These are phyloP conservation scores for Candida awuae DNA, from an alignment of 805 yeast genomes.

Conservation along the genomic window DNA sequence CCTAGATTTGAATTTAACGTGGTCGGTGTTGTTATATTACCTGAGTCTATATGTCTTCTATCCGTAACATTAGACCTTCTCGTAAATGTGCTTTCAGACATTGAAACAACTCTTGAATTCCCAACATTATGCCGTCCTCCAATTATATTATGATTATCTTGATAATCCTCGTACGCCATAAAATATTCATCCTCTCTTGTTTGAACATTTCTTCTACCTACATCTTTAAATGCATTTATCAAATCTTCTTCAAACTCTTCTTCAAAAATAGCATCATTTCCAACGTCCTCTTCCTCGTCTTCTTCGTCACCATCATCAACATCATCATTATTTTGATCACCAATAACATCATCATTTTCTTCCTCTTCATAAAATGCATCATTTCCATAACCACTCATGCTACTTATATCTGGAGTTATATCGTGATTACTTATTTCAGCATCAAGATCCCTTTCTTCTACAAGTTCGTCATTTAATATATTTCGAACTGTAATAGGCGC, in stretches of 20 bases:
- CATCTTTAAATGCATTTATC: conserved; percentile 5
- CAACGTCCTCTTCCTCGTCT: conserved; percentile 20
- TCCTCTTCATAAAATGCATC: conserved; percentile 24
- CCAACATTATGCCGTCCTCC: conserved; percentile 1
- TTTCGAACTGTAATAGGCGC: background rate
- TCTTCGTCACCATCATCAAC: conserved; percentile 23
- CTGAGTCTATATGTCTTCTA: conserved; percentile 3
- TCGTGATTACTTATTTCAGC: conserved; percentile 38
- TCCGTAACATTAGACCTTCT: conserved; percentile 5
- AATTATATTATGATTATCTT: conserved; percentile 27
- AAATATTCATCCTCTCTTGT: conserved; percentile 21
- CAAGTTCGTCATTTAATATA: conserved; percentile 1
- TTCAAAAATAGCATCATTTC: conserved; percentile 8
- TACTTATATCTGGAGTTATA: conserved; percentile 22
- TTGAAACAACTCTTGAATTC: conserved; percentile 5
- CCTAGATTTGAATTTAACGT: conserved; percentile 6
- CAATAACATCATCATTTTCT: conserved; percentile 14
- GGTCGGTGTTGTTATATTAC: conserved; percentile 9
- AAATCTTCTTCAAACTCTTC: background rate
- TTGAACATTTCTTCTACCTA: background rate
- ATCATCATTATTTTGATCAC: background rate
- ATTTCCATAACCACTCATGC: conserved; percentile 2
- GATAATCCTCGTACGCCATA: conserved; percentile 34
- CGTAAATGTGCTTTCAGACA: conserved; percentile 8
- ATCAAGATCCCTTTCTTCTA: conserved; percentile 33